Percentiles rank a stretch among this genome's conserved stretches.
Evolutionary conservation across 768 basidiomycete species (phyloP).

Genomic region (Glaciozyma antarctica): DNA sequence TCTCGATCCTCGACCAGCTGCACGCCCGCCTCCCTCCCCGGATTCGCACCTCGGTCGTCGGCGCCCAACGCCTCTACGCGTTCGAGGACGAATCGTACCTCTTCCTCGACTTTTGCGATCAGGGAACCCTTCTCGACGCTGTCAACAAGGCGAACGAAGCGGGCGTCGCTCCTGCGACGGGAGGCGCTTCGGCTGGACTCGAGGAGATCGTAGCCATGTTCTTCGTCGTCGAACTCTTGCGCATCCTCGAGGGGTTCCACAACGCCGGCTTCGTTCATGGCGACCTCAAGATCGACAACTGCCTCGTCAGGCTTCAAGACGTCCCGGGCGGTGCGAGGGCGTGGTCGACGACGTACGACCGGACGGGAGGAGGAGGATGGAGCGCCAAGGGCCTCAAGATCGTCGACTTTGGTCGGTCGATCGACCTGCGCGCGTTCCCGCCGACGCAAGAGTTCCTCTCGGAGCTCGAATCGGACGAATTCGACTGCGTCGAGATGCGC

Average conservation of each 20-base stretch:
- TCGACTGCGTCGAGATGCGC: constrained; percentile 86
- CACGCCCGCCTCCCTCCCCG: constrained; percentile 56
- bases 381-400: constrained; percentile 72
- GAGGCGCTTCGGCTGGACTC: constrained; percentile 48
- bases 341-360: constrained; percentile 69
- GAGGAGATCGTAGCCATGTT: constrained; percentile 92
- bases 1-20: constrained; percentile 67
- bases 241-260: constrained; percentile 74
- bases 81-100: constrained; percentile 85
- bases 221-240: constrained; percentile 83
- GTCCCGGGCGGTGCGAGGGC: constrained; percentile 55
- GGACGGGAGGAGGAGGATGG: constrained; percentile 76
- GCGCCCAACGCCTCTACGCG: constrained; percentile 67
- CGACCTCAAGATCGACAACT: constrained; percentile 98
- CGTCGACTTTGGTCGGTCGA: constrained; percentile 94
- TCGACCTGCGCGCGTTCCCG: constrained; percentile 77
- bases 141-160: constrained; percentile 72
- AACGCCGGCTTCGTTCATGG: constrained; percentile 81
- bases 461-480: constrained; percentile 79
- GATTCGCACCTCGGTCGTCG: constrained; percentile 59
- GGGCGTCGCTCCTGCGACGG: constrained; percentile 63
- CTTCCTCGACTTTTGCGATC: constrained; percentile 73
- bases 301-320: constrained; percentile 81
- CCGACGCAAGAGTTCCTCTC: constrained; percentile 66
- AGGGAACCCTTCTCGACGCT: constrained; percentile 83